Conservation (phyloP, 345 rosid genomes). For the Corchorus capsularis region DNA sequence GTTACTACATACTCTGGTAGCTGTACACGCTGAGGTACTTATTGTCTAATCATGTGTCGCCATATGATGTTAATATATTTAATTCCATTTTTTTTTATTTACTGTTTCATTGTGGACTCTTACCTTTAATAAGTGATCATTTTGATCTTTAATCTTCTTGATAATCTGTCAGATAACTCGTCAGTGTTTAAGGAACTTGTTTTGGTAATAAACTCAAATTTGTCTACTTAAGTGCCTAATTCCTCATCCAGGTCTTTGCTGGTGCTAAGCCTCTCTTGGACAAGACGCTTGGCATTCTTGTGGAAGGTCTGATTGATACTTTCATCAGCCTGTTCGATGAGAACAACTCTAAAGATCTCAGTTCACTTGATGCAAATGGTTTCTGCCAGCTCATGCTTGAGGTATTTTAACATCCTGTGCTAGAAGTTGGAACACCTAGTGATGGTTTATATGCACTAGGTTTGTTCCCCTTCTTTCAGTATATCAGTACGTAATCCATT, state of each 20-base stretch:
- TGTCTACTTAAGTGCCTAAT: background rate
- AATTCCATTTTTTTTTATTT: background rate
- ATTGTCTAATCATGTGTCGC: background rate
- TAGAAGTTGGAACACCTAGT: too few species aligned
- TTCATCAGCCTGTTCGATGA: constrained; percentile 82
- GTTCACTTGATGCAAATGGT: constrained; percentile 85
- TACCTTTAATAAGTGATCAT: background rate
- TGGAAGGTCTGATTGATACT: constrained; percentile 94
- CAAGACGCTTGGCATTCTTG: constrained; percentile 87
- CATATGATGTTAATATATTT: background rate
- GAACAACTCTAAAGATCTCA: constrained; percentile 60
- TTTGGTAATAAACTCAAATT: constrained; percentile 1
- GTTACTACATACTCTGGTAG: constrained; percentile 83
- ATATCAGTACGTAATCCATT: background rate
- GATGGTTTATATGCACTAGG: background rate
- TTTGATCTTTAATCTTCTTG: constrained; percentile 9
- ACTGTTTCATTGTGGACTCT: background rate
- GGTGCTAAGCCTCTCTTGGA: constrained; percentile 95
- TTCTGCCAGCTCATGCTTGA: constrained; percentile 98
- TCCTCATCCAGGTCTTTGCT: constrained; percentile 70
- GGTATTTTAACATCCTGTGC: constrained; percentile 39
- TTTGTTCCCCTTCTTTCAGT: background rate
- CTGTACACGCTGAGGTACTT: constrained; percentile 94
- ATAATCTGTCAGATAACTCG: constrained; percentile 8
- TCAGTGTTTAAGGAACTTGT: background rate